A percentile compares a stretch with the other conserved stretches of the same genome.
These are phyloP conservation scores for Naganishia antarctica DNA, from an alignment of 768 basidiomycete genomes.

Conservation along the genomic window DNA sequence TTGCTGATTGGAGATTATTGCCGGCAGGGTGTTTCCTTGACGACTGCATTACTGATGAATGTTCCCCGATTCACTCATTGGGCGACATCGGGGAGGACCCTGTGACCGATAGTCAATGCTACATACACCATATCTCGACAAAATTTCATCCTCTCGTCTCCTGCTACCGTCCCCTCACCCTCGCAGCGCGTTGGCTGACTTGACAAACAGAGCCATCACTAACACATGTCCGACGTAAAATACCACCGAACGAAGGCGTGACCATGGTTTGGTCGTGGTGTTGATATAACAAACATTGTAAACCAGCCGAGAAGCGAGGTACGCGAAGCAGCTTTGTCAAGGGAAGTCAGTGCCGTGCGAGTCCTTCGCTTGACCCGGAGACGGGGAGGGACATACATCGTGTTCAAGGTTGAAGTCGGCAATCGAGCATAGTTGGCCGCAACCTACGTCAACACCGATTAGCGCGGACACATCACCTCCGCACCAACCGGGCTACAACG, in stretches of 20 bases:
- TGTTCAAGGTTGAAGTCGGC: background rate
- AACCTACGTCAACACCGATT: background rate
- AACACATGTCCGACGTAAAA: constrained; percentile 10
- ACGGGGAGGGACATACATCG: background rate
- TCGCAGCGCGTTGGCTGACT: background rate
- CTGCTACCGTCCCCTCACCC: too few species aligned
- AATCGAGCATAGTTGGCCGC: constrained; percentile 6
- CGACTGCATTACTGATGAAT: too few species aligned
- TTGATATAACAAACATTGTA: background rate
- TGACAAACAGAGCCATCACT: constrained; percentile 2
- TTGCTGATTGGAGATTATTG: too few species aligned
- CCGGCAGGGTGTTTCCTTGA: too few species aligned
- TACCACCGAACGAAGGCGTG: background rate
- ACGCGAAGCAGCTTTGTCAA: background rate
- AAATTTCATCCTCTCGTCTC: too few species aligned
- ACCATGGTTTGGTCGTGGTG: background rate
- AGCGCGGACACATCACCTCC: too few species aligned
- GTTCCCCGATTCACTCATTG: too few species aligned
- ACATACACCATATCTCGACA: too few species aligned
- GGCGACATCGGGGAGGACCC: too few species aligned
- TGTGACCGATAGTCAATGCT: too few species aligned
- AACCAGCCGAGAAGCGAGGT: background rate
- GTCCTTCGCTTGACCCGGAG: too few species aligned
- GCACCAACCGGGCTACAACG: too few species aligned
- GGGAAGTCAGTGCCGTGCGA: background rate